Conservation (phyloP, 805 yeast species). For the Metschnikowia noctiluminum region DNA sequence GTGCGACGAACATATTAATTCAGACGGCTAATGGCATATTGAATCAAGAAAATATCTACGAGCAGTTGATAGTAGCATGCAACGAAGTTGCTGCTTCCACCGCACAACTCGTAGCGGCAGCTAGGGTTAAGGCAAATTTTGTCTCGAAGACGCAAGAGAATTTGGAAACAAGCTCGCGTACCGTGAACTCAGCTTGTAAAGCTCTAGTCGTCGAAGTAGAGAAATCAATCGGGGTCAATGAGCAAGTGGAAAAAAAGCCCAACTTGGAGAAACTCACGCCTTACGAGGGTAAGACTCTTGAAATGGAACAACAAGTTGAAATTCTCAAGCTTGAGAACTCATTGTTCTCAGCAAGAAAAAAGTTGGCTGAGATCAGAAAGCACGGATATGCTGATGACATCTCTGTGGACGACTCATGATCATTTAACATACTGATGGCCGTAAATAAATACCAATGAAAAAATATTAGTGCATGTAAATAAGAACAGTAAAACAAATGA, state of each 20-base stretch:
- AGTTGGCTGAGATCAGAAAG: conserved; percentile 80
- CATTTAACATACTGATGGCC: no score
- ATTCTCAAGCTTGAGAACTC: conserved; percentile 79
- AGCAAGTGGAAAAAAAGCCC: conserved; percentile 34
- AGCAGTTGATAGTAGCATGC: conserved; percentile 84
- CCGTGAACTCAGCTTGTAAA: conserved; percentile 75
- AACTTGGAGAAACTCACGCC: conserved; percentile 69
- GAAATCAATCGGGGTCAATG: conserved; percentile 45
- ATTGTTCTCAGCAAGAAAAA: conserved; percentile 67
- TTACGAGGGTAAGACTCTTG: conserved; percentile 79
- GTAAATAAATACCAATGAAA: no score
- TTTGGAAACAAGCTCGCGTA: conserved; percentile 64
- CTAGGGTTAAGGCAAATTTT: conserved; percentile 78
- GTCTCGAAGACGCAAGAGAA: conserved; percentile 73
- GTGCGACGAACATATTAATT: conserved; percentile 76
- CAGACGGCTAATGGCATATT: conserved; percentile 85
- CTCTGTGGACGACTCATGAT: conserved; percentile 8
- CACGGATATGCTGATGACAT: conserved; percentile 64
- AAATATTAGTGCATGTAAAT: no score
- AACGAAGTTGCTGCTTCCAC: conserved; percentile 91
- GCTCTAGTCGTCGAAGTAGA: conserved; percentile 69
- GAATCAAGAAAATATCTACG: conserved; percentile 60
- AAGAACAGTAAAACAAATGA: no score
- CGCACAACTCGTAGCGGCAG: conserved; percentile 88
- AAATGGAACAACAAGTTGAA: conserved; percentile 92